Conservation (phyloP, 139 green algal species). For the Tetradesmus lagerheimii region DNA sequence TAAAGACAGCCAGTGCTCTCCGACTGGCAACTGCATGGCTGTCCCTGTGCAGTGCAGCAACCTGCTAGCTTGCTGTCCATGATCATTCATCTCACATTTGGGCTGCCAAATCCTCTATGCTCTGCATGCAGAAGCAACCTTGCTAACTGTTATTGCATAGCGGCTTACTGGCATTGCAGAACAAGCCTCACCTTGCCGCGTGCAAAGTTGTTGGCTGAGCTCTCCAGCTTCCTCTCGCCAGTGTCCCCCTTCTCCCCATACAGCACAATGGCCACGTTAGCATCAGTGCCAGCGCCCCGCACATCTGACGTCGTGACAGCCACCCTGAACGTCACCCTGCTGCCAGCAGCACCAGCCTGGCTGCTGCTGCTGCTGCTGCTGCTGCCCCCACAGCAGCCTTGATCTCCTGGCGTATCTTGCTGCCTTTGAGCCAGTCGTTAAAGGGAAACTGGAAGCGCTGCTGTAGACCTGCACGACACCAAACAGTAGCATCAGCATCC, state of each 20-base stretch:
- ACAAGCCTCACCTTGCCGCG: conserved; percentile 42
- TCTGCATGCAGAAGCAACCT: no score
- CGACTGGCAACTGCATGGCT: no score
- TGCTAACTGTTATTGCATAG: no score
- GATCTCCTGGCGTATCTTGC: neutral
- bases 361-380: neutral
- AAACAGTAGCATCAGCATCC: neutral
- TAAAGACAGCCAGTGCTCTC: no score
- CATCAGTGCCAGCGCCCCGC: conserved; percentile 55
- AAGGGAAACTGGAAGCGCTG: conserved; percentile 66
- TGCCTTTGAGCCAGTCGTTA: conserved; percentile 68
- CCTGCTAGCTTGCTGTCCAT: no score
- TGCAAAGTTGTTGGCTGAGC: conserved; percentile 64
- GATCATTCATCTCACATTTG: no score
- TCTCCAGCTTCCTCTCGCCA: conserved; percentile 61
- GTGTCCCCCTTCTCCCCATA: conserved; percentile 68
- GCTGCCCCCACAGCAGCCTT: neutral
- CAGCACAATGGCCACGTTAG: conserved; percentile 54
- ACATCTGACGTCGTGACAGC: conserved; percentile 61
- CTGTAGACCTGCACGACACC: conserved; percentile 39
- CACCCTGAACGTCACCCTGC: conserved; percentile 53
- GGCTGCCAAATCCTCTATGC: no score
- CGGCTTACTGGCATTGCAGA: no score
- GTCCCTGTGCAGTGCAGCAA: no score
- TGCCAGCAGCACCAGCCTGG: neutral